Conservation (phyloP, 495 filamentous ascomycete genomes). For the Neurospora intermedia region DNA sequence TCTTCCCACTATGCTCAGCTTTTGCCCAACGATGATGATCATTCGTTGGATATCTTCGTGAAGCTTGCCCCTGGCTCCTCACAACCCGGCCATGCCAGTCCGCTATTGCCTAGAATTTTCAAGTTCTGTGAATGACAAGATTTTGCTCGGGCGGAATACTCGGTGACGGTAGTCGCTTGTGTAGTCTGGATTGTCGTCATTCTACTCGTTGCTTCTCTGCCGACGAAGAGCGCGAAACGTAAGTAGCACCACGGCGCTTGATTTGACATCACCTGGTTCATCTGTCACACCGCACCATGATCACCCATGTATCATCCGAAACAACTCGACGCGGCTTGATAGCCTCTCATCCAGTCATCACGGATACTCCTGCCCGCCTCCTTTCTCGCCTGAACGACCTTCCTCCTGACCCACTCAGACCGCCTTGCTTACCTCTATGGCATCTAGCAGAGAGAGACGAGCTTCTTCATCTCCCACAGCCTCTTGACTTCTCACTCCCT, state of each 20-base stretch:
- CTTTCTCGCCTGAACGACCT: not conserved
- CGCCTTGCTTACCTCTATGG: not conserved
- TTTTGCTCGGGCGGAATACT: not conserved
- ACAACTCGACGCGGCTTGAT: not conserved
- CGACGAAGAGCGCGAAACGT: not conserved
- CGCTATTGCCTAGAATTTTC: too few species aligned
- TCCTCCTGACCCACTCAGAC: not conserved
- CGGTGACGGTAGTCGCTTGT: not conserved
- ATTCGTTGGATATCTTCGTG: too few species aligned
- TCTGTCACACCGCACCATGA: not conserved
- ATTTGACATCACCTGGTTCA: not conserved
- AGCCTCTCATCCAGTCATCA: too few species aligned
- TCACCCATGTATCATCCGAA: not conserved
- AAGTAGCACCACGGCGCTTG: not conserved
- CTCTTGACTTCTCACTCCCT: not conserved
- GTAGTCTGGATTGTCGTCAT: not conserved
- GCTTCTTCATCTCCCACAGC: not conserved
- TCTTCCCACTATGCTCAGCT: too few species aligned
- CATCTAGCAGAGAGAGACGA: not conserved
- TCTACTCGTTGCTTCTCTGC: not conserved
- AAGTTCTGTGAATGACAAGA: not conserved
- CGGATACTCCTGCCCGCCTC: not conserved
- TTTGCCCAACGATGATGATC: too few species aligned
- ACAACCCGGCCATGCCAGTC: too few species aligned
- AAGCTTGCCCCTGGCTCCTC: too few species aligned